Conservation (phyloP, 208 protist genomes). For the Crithidia expoeki region DNA sequence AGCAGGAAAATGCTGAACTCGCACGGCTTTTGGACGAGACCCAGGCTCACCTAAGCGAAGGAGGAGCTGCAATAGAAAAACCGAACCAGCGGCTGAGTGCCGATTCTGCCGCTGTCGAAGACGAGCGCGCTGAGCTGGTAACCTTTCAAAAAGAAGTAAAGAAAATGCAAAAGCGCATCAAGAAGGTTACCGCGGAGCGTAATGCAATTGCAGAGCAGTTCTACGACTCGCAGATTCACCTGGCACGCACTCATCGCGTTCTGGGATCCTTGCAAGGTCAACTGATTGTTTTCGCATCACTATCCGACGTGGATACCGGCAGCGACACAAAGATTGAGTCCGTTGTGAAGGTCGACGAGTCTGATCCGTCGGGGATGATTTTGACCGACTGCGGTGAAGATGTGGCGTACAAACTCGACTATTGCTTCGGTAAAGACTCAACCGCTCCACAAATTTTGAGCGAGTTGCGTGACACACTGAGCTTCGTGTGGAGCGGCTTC, state of each 20-base stretch:
- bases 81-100: not conserved
- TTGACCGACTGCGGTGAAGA: constrained; percentile 47
- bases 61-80: not conserved
- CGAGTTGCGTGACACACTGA: constrained; percentile 40
- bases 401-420: constrained; percentile 40
- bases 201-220: constrained; percentile 35
- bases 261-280: constrained; percentile 45
- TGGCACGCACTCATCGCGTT: constrained; percentile 40
- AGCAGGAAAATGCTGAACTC: constrained; percentile 53
- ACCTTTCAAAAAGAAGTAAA: constrained; percentile 35
- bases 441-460: constrained; percentile 35
- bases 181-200: constrained; percentile 37
- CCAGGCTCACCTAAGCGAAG: constrained; percentile 31
- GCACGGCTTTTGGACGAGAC: constrained; percentile 47
- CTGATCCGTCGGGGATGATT: constrained; percentile 40
- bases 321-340: constrained; percentile 1
- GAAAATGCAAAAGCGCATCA: constrained; percentile 48
- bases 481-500: constrained; percentile 34
- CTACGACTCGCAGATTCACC: constrained; percentile 38
- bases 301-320: constrained; percentile 15
- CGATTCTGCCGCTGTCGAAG: not conserved
- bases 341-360: constrained; percentile 19
- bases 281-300: constrained; percentile 36
- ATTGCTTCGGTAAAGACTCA: constrained; percentile 35
- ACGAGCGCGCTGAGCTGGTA: not conserved